Percentiles rank a stretch among this genome's conserved stretches.
Conservation (phyloP, 352 stramenopile genomes). For the Pythium biforme region DNA sequence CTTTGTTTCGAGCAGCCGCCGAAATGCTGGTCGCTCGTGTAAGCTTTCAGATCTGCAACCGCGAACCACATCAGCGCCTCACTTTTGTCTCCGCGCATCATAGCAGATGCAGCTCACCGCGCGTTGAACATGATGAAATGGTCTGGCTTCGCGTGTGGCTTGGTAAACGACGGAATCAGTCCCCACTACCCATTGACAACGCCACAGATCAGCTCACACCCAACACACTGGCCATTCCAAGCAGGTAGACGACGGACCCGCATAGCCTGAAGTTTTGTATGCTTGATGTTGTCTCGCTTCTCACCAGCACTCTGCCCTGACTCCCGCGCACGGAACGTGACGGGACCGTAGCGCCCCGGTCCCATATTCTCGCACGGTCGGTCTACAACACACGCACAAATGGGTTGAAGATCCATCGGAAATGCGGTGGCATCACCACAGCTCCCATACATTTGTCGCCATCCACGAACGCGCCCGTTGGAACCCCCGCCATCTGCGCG, state of each 20-base stretch:
- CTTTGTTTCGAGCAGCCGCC: slow-evolving; percentile 62
- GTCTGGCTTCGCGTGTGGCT: slow-evolving; percentile 65
- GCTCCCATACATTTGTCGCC: slow-evolving; percentile 77
- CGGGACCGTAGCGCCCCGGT: slow-evolving; percentile 58
- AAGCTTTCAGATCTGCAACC: slow-evolving; percentile 60
- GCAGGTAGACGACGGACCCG: slow-evolving; percentile 21
- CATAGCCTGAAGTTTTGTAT: slow-evolving; percentile 60
- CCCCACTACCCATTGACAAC: slow-evolving; percentile 51
- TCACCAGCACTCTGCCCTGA: not conserved
- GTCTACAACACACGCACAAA: slow-evolving; percentile 34
- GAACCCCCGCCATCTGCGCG: slow-evolving; percentile 44
- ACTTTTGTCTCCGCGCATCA: not conserved
- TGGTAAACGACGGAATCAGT: slow-evolving; percentile 81
- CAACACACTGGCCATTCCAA: not conserved
- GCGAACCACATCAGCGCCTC: not conserved
- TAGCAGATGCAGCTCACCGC: slow-evolving; percentile 34
- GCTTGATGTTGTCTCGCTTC: slow-evolving; percentile 11
- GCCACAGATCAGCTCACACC: not conserved
- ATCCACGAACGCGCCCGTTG: slow-evolving; percentile 50
- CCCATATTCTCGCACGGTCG: slow-evolving; percentile 78
- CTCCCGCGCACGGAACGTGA: slow-evolving; percentile 36
- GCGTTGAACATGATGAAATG: slow-evolving; percentile 89
- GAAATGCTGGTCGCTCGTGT: slow-evolving; percentile 69
- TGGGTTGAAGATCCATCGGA: not conserved
- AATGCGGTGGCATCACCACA: not conserved